phyloP scores from a whole-genome alignment of 2,329 filamentous ascomycete species.

The Pezicula carpinea region DNA sequence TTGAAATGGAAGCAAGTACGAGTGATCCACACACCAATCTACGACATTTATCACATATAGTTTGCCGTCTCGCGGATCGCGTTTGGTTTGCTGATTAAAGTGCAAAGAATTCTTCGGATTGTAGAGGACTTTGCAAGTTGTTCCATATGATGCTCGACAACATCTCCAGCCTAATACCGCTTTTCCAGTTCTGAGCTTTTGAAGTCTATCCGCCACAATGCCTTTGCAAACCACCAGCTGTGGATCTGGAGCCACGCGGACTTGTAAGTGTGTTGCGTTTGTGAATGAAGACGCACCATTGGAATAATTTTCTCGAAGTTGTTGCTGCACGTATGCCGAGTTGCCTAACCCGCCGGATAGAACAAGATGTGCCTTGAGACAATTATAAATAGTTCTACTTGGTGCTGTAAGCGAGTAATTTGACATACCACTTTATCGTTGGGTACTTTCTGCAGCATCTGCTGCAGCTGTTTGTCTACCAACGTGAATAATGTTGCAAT shows the following conservation, averaged over 20 bases:
- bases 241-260: constrained; percentile 16
- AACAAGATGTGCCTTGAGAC: constrained; percentile 30
- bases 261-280: constrained; percentile 8
- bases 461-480: constrained; percentile 11
- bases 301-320: constrained; percentile 27
- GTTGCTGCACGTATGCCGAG: constrained; percentile 34
- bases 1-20: neutral
- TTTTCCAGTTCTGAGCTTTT: constrained; percentile 10
- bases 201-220: constrained; percentile 13
- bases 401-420: too few species aligned
- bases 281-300: constrained; percentile 1
- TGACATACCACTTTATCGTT: constrained; percentile 11
- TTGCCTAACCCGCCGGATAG: constrained; percentile 39
- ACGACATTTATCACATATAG: constrained; percentile 9
- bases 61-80: constrained; percentile 14
- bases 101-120: constrained; percentile 6
- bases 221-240: constrained; percentile 18
- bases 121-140: constrained; percentile 9
- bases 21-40: constrained; percentile 3
- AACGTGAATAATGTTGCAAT: constrained; percentile 12
- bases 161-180: constrained; percentile 11
- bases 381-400: neutral
- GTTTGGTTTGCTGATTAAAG: constrained; percentile 4
- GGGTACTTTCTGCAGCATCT: constrained; percentile 7
- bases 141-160: constrained; percentile 12